phyloP scores from a whole-genome alignment of 257 asterid genomes.

The Pogostemon cablin region DNA sequence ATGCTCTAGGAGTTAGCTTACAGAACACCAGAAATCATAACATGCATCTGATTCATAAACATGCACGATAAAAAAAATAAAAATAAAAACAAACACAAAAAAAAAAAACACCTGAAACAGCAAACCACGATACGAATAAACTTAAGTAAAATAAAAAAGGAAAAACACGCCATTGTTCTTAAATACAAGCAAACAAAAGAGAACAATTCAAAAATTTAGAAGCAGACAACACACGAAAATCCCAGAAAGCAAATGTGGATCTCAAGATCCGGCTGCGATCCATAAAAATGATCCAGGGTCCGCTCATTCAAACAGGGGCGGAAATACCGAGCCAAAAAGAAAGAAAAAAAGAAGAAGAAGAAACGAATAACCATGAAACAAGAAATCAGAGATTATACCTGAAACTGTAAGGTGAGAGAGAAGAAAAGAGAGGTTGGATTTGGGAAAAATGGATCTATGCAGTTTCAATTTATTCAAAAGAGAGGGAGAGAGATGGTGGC shows the following conservation, averaged over 20 bases:
- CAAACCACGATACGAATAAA: no score
- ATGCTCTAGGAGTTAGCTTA: background rate
- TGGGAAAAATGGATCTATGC: no score
- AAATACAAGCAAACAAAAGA: background rate
- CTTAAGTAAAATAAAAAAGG: background rate
- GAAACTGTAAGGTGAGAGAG: background rate
- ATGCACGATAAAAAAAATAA: no score
- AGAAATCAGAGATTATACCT: background rate
- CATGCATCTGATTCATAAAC: background rate
- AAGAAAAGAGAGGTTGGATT: background rate
- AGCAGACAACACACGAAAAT: background rate
- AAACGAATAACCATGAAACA: no score
- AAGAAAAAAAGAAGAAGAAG: background rate
- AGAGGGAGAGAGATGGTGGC: no score
- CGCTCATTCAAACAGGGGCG: background rate
- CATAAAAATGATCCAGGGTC: slow-evolving; percentile 24
- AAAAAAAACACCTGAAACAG: no score
- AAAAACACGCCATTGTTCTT: background rate
- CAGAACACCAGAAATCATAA: background rate
- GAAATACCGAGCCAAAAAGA: background rate
- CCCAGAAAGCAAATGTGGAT: background rate
- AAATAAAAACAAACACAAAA: no score
- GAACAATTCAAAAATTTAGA: background rate
- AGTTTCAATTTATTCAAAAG: no score
- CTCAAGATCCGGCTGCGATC: slow-evolving; percentile 28